Conservation (phyloP, 495 filamentous ascomycete species). For the Eremomyces bilateralis region DNA sequence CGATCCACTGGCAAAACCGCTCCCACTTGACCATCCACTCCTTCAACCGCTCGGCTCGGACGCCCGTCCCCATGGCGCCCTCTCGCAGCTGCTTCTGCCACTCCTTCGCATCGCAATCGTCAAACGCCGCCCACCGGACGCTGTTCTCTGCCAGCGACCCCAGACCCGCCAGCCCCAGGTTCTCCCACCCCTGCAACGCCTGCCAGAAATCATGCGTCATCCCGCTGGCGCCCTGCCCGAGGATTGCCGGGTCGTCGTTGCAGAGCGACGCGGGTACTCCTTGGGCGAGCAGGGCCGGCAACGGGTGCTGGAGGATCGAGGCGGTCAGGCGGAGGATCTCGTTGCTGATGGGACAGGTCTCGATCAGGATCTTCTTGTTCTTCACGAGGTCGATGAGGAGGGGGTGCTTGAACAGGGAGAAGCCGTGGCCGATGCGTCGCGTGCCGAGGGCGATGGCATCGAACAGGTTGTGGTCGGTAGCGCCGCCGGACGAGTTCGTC, state of each 20-base stretch:
- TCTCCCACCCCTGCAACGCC: slow-evolving; percentile 66
- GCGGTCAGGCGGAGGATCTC: slow-evolving; percentile 59
- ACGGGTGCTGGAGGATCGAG: slow-evolving; percentile 54
- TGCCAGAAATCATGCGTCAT: slow-evolving; percentile 88
- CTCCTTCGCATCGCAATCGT: slow-evolving; percentile 44
- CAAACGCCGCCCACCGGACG: slow-evolving; percentile 71
- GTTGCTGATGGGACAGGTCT: slow-evolving; percentile 73
- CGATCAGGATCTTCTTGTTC: slow-evolving; percentile 68
- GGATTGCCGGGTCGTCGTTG: slow-evolving; percentile 71
- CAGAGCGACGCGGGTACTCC: slow-evolving; percentile 57
- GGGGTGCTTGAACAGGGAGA: slow-evolving; percentile 77
- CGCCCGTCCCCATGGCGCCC: slow-evolving; percentile 49
- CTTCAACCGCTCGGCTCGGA: slow-evolving; percentile 47
- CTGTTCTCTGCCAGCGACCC: slow-evolving; percentile 83
- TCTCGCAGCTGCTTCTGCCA: slow-evolving; percentile 53
- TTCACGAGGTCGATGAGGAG: slow-evolving; percentile 70
- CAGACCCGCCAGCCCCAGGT: slow-evolving; percentile 59
- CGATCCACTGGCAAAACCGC: slow-evolving; percentile 77
- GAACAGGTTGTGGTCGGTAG: slow-evolving; percentile 66
- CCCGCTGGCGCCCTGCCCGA: slow-evolving; percentile 53
- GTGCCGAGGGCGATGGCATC: slow-evolving; percentile 77
- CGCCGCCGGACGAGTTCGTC: slow-evolving; percentile 52
- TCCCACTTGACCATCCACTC: slow-evolving; percentile 72
- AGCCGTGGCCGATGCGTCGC: slow-evolving; percentile 71
- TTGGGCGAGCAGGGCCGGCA: slow-evolving; percentile 65